Conservation (phyloP, 225 moss, liverwort and hornwort genomes). For the Climacium dendroides region DNA sequence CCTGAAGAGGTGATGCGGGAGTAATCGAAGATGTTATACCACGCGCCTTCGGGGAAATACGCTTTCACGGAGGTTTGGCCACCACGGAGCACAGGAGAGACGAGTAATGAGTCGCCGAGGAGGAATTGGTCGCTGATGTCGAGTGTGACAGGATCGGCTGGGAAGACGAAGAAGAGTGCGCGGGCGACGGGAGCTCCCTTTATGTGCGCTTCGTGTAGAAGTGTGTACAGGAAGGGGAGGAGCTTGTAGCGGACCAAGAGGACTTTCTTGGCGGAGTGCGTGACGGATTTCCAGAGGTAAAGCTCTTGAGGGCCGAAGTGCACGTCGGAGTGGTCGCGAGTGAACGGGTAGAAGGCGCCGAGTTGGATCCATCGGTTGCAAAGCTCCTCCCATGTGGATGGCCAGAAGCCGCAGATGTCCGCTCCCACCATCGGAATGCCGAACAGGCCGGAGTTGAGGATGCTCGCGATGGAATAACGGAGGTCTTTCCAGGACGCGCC, state of each 20-base stretch:
- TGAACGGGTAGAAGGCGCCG: conserved; percentile 73
- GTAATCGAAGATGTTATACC: conserved; percentile 64
- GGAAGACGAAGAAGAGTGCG: conserved; percentile 69
- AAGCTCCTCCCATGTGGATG: conserved; percentile 57
- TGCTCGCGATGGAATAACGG: conserved; percentile 48
- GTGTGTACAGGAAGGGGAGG: conserved; percentile 61
- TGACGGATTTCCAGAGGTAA: conserved; percentile 67
- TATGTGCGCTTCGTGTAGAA: conserved; percentile 47
- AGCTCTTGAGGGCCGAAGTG: conserved; percentile 50
- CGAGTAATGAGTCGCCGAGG: conserved; percentile 43
- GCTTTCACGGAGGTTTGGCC: conserved; percentile 38
- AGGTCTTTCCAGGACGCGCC: conserved; percentile 58
- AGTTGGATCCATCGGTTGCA: conserved; percentile 82
- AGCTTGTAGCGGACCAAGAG: conserved; percentile 56
- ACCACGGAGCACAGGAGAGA: conserved; percentile 47
- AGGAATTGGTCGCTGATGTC: conserved; percentile 49
- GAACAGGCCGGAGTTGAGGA: conserved; percentile 58
- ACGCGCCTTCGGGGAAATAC: conserved; percentile 50
- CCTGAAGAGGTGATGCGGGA: conserved; percentile 7
- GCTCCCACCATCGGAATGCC: conserved; percentile 80
- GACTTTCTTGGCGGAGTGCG: conserved; percentile 29
- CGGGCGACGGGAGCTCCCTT: conserved; percentile 51
- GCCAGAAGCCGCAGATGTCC: conserved; percentile 70
- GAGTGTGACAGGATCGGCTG: conserved; percentile 27
- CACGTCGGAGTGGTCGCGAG: conserved; percentile 56